Percentiles rank a stretch among this genome's conserved stretches.
phyloP scores from a whole-genome alignment of 768 basidiomycete species.

The Postia placenta region DNA sequence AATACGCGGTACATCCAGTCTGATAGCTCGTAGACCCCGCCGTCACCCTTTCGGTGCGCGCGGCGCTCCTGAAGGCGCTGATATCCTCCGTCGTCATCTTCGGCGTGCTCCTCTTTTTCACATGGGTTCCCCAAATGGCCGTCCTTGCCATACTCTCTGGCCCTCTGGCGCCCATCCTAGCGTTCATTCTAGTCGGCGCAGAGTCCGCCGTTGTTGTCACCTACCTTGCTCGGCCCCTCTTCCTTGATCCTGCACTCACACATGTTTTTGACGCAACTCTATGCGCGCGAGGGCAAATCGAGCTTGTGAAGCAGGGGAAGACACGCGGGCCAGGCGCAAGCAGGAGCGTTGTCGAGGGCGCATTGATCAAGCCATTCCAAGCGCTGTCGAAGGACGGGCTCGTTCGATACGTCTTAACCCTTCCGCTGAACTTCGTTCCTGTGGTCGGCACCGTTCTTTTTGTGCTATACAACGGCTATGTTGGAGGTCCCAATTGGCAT shows the following conservation, averaged over 20 bases:
- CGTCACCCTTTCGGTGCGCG: constrained; percentile 21
- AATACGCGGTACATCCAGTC: not conserved
- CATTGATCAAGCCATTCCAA: constrained; percentile 42
- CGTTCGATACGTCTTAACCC: constrained; percentile 52
- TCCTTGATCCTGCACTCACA: constrained; percentile 35
- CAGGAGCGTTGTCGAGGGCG: constrained; percentile 39
- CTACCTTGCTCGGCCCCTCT: constrained; percentile 39
- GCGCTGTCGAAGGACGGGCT: constrained; percentile 39
- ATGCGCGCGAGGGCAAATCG: constrained; percentile 32
- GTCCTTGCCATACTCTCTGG: constrained; percentile 58
- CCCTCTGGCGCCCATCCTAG: constrained; percentile 50
- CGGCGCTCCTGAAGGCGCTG: constrained; percentile 34
- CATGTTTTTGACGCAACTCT: constrained; percentile 45
- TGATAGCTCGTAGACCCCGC: constrained; percentile 14
- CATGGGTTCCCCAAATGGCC: constrained; percentile 63
- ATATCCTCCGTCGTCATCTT: constrained; percentile 34
- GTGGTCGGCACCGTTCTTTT: constrained; percentile 60
- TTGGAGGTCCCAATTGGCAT: constrained; percentile 50
- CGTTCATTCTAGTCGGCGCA: constrained; percentile 33
- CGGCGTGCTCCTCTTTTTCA: constrained; percentile 44
- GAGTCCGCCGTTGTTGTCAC: constrained; percentile 36
- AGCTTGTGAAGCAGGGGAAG: constrained; percentile 29
- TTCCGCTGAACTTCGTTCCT: constrained; percentile 66
- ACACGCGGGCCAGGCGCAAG: constrained; percentile 28
- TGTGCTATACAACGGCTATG: constrained; percentile 43